phyloP scores from a whole-genome alignment of 148 eudicot genomes.

The Dianthus caryophyllus region DNA sequence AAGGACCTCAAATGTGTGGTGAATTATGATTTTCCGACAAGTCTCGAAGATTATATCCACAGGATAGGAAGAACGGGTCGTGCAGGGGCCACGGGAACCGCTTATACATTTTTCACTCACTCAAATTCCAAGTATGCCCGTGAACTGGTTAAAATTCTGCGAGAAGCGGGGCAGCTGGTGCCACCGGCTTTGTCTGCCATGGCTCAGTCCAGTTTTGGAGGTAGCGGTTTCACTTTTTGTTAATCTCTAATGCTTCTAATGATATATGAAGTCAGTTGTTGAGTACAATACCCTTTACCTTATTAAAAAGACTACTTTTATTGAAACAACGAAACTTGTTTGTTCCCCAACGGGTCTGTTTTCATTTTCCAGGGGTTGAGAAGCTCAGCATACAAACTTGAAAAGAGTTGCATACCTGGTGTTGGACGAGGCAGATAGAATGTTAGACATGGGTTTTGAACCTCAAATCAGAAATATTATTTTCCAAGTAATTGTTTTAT shows the following conservation, averaged over 20 bases:
- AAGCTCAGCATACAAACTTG: conserved; percentile 83
- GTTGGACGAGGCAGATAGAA: conserved; percentile 96
- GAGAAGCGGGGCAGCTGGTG: conserved; percentile 87
- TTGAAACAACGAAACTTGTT: too few species aligned
- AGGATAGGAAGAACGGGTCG: conserved; percentile 98
- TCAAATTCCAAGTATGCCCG: conserved; percentile 70
- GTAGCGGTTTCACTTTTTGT: conserved; percentile 30
- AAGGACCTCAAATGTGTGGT: conserved; percentile 96
- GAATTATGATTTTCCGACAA: conserved; percentile 89
- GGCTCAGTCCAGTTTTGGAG: conserved; percentile 57
- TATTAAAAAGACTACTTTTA: neutral
- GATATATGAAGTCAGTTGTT: neutral
- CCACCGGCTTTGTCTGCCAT: conserved; percentile 63
- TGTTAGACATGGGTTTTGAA: conserved; percentile 99
- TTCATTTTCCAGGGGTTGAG: conserved; percentile 68
- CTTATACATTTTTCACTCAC: conserved; percentile 85
- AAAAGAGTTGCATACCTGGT: conserved; percentile 92
- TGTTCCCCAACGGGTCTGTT: conserved; percentile 2
- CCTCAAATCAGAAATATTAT: conserved; percentile 93
- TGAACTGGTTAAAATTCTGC: conserved; percentile 75
- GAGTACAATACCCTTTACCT: neutral
- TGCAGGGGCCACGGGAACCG: conserved; percentile 93
- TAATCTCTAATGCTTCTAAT: neutral
- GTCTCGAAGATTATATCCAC: conserved; percentile 93
- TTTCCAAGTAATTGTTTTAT: conserved; percentile 48